Conservation (phyloP, 1,284 basidiomycete genomes). For the Agaricales sp. region DNA sequence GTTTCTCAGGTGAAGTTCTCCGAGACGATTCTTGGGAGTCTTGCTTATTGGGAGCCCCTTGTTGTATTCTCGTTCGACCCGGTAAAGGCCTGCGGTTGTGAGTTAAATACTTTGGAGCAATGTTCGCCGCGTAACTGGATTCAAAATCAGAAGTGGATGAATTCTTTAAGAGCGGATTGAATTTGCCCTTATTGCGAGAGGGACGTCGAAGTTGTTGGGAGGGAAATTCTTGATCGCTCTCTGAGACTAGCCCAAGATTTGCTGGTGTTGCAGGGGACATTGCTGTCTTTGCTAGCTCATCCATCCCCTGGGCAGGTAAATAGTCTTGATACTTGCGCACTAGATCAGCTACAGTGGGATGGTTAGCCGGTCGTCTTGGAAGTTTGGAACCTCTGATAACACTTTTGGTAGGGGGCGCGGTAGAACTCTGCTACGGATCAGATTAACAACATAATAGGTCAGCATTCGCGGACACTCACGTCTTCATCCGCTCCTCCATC, state of each 20-base stretch:
- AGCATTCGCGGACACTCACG: not conserved
- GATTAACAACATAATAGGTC: not conserved
- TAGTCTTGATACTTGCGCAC: slow-evolving; percentile 78
- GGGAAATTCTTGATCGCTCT: slow-evolving; percentile 61
- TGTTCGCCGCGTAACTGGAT: slow-evolving; percentile 81
- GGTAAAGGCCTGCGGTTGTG: slow-evolving; percentile 22
- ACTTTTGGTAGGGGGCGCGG: slow-evolving; percentile 11
- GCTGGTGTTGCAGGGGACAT: slow-evolving; percentile 35
- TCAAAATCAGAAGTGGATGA: slow-evolving; percentile 78
- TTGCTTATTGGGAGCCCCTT: slow-evolving; percentile 31
- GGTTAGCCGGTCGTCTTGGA: slow-evolving; percentile 50
- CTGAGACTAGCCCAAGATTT: slow-evolving; percentile 32
- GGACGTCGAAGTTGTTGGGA: slow-evolving; percentile 20
- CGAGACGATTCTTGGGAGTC: slow-evolving; percentile 57
- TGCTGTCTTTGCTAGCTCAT: slow-evolving; percentile 60
- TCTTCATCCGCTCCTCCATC: not conserved
- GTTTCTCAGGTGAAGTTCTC: slow-evolving; percentile 64
- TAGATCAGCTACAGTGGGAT: slow-evolving; percentile 72
- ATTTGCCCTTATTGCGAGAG: slow-evolving; percentile 37
- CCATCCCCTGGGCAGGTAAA: slow-evolving; percentile 58
- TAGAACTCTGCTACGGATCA: slow-evolving; percentile 12
- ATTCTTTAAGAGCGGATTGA: slow-evolving; percentile 37
- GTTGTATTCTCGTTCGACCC: slow-evolving; percentile 39
- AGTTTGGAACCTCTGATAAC: slow-evolving; percentile 46
- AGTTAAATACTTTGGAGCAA: slow-evolving; percentile 60